phyloP scores from a whole-genome alignment of 192 early-diverging fungal genomes.

The Coemansia sp. region DNA sequence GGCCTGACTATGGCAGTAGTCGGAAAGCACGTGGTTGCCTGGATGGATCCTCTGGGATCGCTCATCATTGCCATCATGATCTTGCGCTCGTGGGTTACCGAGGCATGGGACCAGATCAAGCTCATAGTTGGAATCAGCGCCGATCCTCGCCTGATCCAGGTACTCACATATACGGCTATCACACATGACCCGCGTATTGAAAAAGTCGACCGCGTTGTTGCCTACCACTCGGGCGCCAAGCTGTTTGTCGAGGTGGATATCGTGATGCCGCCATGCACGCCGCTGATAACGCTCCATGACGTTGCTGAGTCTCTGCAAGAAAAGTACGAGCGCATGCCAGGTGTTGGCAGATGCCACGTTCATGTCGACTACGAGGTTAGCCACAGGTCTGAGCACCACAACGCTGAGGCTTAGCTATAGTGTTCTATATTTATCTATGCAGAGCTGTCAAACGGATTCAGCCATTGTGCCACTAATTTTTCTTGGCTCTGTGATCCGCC shows the following conservation, averaged over 20 bases:
- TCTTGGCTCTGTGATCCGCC: slow-evolving; percentile 1
- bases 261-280: slow-evolving; percentile 82
- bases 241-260: slow-evolving; percentile 96
- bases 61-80: slow-evolving; percentile 70
- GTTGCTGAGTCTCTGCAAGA: slow-evolving; percentile 88
- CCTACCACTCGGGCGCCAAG: slow-evolving; percentile 86
- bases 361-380: slow-evolving; percentile 90
- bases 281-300: slow-evolving; percentile 82
- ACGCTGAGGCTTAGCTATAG: slow-evolving; percentile 29
- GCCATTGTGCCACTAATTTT: neutral
- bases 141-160: slow-evolving; percentile 73
- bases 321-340: slow-evolving; percentile 78
- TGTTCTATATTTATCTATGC: neutral
- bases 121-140: slow-evolving; percentile 82
- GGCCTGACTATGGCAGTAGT: slow-evolving; percentile 66
- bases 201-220: slow-evolving; percentile 76
- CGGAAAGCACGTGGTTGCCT: slow-evolving; percentile 58
- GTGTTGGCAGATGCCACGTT: slow-evolving; percentile 91
- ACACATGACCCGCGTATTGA: slow-evolving; percentile 67
- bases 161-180: slow-evolving; percentile 81
- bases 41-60: slow-evolving; percentile 73
- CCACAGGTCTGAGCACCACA: slow-evolving; percentile 76
- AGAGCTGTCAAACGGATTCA: neutral
- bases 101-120: slow-evolving; percentile 71
- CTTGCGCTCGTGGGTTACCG: slow-evolving; percentile 63